Percentiles rank a stretch among this genome's conserved stretches.
Evolutionary conservation across 441 rosid genomes (phyloP).

Genomic region (Sinapis alba): DNA sequence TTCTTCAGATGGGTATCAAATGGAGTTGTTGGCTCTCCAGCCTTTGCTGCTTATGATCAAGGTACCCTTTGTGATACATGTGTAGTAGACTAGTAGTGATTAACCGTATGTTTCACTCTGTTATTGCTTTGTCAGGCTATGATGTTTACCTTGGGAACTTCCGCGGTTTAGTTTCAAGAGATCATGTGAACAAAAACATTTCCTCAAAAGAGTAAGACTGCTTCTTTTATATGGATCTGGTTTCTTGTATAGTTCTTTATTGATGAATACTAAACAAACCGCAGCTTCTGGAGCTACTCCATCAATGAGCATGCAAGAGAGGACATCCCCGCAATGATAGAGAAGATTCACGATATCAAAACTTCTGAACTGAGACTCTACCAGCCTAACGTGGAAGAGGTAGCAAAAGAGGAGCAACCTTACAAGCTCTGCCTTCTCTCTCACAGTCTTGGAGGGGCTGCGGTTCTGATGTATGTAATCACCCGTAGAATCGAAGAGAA

Average conservation of each 20-base stretch:
- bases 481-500: background rate
- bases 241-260: background rate
- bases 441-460: background rate
- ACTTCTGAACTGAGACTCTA: background rate
- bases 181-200: background rate
- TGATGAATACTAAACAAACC: background rate
- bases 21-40: constrained; percentile 4
- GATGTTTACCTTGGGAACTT: constrained; percentile 7
- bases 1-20: constrained; percentile 3
- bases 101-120: background rate
- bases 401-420: background rate
- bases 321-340: background rate
- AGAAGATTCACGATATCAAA: background rate
- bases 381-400: background rate
- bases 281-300: background rate
- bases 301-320: background rate
- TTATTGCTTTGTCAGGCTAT: background rate
- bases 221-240: background rate
- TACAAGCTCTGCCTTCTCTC: background rate
- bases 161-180: constrained; percentile 2
- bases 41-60: background rate
- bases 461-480: background rate
- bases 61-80: background rate
- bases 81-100: background rate
- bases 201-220: background rate